Percentiles rank a stretch among this genome's conserved stretches.
Evolutionary conservation across 352 stramenopile genomes (phyloP).

Genomic region (Pythium scleroteichum): DNA sequence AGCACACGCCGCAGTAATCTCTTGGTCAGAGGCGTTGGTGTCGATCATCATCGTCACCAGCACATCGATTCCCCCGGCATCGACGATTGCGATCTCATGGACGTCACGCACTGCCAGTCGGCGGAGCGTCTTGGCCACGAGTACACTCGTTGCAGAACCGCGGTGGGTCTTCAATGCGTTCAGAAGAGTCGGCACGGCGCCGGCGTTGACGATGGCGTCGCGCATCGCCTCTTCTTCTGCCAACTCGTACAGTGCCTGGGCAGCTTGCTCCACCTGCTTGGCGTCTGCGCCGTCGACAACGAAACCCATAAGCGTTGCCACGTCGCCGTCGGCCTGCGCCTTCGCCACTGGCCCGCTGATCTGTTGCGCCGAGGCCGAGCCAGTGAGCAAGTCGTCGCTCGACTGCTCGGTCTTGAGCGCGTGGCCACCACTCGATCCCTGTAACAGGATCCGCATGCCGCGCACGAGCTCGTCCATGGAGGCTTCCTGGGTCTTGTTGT

Average conservation of each 20-base stretch:
- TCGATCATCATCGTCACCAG: neutral
- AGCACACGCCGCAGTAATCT: constrained; percentile 5
- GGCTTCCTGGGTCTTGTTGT: constrained; percentile 11
- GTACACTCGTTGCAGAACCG: neutral
- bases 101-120: constrained; percentile 6
- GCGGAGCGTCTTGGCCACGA: constrained; percentile 4
- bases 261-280: constrained; percentile 4
- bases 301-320: neutral
- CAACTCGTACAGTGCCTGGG: constrained; percentile 8
- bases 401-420: constrained; percentile 5
- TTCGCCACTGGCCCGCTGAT: neutral
- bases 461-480: constrained; percentile 17
- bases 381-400: constrained; percentile 2
- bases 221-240: constrained; percentile 1
- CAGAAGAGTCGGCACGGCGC: neutral
- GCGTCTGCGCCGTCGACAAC: neutral
- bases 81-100: constrained; percentile 11
- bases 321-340: neutral
- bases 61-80: neutral
- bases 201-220: neutral
- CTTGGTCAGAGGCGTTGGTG: neutral
- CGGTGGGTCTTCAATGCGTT: neutral
- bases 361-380: neutral
- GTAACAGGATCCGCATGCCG: constrained; percentile 13
- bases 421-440: neutral